Conservation (phyloP, 2,329 filamentous ascomycete species). For the Ophiosphaerella herpotricha region DNA sequence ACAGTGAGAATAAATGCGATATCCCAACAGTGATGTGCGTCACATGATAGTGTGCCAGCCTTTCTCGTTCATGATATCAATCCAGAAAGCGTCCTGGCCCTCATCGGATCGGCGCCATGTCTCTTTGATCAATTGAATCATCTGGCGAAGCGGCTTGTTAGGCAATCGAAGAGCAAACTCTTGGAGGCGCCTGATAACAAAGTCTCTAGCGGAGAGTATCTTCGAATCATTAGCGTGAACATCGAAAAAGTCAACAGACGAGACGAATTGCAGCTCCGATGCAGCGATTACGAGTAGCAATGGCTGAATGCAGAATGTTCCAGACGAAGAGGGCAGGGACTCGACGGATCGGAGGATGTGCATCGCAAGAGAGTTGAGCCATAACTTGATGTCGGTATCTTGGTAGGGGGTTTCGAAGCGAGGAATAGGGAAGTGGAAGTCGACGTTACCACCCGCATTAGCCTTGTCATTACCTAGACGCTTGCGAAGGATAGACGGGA, state of each 20-base stretch:
- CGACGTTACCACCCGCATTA: slow-evolving; percentile 26
- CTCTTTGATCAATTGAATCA: slow-evolving; percentile 57
- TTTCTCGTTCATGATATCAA: slow-evolving; percentile 62
- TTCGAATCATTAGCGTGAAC: slow-evolving; percentile 49
- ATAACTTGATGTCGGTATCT: slow-evolving; percentile 43
- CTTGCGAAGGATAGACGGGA: slow-evolving; percentile 56
- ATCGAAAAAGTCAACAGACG: slow-evolving; percentile 43
- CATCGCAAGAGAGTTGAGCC: slow-evolving; percentile 57
- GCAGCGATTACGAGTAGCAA: slow-evolving; percentile 57
- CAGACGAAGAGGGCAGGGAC: slow-evolving; percentile 57
- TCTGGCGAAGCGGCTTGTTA: slow-evolving; percentile 57
- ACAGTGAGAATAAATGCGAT: neutral
- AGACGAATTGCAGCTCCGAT: slow-evolving; percentile 56
- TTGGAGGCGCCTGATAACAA: slow-evolving; percentile 56
- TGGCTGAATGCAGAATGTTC: slow-evolving; percentile 59
- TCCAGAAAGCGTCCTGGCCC: slow-evolving; percentile 58
- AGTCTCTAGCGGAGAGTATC: slow-evolving; percentile 53
- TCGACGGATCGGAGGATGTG: slow-evolving; percentile 57
- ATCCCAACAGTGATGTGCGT: slow-evolving; percentile 20
- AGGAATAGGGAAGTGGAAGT: slow-evolving; percentile 39
- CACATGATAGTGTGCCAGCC: slow-evolving; percentile 62
- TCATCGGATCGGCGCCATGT: slow-evolving; percentile 59
- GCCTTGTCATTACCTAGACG: slow-evolving; percentile 44
- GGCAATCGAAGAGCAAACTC: slow-evolving; percentile 54
- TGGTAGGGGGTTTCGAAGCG: slow-evolving; percentile 42